A percentile compares a stretch with the other conserved stretches of the same genome.
phyloP scores from a whole-genome alignment of 1,284 basidiomycete genomes.

The Ganoderma multipileum region DNA sequence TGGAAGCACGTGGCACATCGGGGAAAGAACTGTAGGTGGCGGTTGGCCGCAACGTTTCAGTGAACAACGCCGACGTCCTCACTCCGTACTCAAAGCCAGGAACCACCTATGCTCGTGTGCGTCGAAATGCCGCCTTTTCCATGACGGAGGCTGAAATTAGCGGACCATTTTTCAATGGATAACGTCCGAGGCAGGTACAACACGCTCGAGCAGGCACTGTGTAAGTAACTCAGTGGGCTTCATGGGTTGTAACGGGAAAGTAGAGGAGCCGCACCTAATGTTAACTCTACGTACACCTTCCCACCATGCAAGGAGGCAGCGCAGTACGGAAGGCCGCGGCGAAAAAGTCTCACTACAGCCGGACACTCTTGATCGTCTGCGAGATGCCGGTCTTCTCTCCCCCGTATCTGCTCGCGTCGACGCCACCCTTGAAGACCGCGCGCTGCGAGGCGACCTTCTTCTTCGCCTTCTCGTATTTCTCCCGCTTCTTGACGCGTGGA shows the following conservation, averaged over 20 bases:
- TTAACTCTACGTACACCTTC: neutral
- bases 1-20: neutral
- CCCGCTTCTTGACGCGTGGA: constrained; percentile 94
- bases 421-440: constrained; percentile 88
- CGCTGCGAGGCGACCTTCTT: constrained; percentile 89
- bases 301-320: neutral
- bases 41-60: neutral
- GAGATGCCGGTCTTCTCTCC: constrained; percentile 86
- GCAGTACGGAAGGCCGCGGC: neutral
- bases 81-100: no score
- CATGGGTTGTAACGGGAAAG: neutral
- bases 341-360: constrained; percentile 44
- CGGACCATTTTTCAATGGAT: neutral
- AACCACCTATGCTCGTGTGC: neutral
- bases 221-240: neutral
- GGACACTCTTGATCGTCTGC: constrained; percentile 86
- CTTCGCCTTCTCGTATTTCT: constrained; percentile 93
- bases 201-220: neutral
- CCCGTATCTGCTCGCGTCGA: constrained; percentile 66
- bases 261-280: neutral
- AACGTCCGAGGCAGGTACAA: neutral
- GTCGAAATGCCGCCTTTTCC: neutral
- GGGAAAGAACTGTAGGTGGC: neutral
- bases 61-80: neutral
- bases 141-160: neutral